Base-by-base conservation (phyloP, 2,329 filamentous ascomycete species). In the Sporothrix brasiliensis region DNA sequence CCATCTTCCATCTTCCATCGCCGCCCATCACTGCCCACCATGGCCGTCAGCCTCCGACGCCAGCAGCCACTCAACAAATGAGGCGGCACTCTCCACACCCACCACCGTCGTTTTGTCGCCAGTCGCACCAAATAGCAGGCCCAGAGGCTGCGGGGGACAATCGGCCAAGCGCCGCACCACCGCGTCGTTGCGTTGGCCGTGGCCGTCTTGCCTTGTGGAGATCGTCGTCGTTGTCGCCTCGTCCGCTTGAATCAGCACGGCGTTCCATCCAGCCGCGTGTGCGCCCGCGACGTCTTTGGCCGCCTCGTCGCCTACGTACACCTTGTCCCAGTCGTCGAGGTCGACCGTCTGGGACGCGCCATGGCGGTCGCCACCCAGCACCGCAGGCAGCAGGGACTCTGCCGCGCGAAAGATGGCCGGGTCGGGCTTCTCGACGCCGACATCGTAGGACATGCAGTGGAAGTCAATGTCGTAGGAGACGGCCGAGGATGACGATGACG, bases 361-460 rank as follows among this genome's bases (percentile, higher is more conserved):
- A 0, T 1, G 7, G 6, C 19, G 2, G 19, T 16, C 24, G 0
- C 27, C 30, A 6, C 65, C 21, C 53, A 73, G 16, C 2, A 54
- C 67, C 0, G 9, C 34, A 0, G 44, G 44, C 30, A 74, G 19
- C 80, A 87, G 79, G 0, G 76, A 73, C 58, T 83, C 80, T 0
- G 87, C 88, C 0, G 86, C 83, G 1, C 80, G 76, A 72, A 90
- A 91, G 2, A 91, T 88, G 2, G 76, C 73, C 10, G 71, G 73
- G 68, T 87, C 80, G 0, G 89, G 89, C 76, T 91, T 91, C 73
- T 87, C 86, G 30, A 79, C 76, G 0, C 88, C 88, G 4, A 87
- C 84, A 74, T 90, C 87, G 73, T 90, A 91, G 21, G 87, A 90
- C 76, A 89, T 83, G 72, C 86, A 85, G 7, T 85, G 81, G 72